Evolutionary conservation across 192 early-diverging fungal species (phyloP).

Genomic region (Chytriomyces sp.): DNA sequence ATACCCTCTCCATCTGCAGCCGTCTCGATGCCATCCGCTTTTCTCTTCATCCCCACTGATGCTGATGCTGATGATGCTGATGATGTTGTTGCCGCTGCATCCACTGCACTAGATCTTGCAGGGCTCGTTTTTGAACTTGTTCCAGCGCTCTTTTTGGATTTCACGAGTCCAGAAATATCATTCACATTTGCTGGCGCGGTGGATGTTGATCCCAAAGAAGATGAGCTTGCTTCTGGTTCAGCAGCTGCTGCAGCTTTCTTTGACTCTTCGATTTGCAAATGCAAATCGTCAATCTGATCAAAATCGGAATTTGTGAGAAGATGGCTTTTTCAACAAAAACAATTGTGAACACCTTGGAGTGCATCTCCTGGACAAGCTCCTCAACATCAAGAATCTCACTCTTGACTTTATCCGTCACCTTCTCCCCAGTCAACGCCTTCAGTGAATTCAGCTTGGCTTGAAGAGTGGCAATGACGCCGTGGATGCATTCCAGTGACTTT

Average conservation of each 20-base stretch:
- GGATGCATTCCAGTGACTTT: constrained; percentile 60
- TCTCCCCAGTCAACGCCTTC: constrained; percentile 51
- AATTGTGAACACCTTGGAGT: constrained; percentile 58
- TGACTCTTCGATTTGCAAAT: constrained; percentile 47
- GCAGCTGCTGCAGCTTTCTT: constrained; percentile 1
- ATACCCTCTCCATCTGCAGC: not conserved
- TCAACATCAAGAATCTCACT: constrained; percentile 65
- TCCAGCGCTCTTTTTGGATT: constrained; percentile 29
- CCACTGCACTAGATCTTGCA: not conserved
- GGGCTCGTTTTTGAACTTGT: not conserved
- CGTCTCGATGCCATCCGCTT: constrained; percentile 13
- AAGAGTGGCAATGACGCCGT: constrained; percentile 62
- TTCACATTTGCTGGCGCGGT: constrained; percentile 43
- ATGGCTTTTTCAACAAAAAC: not conserved
- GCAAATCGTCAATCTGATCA: constrained; percentile 27
- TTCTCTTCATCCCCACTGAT: constrained; percentile 28
- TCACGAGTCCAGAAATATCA: constrained; percentile 58
- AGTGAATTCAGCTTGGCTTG: constrained; percentile 55
- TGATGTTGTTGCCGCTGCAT: not conserved
- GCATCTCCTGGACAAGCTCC: constrained; percentile 67
- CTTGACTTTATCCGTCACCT: constrained; percentile 45
- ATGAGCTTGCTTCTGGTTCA: not conserved
- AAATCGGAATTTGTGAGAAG: not conserved
- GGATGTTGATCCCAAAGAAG: constrained; percentile 10
- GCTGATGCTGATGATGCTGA: not conserved